Base-by-base conservation (phyloP, 768 basidiomycete genomes). In the Tricholoma saponaceum region DNA sequence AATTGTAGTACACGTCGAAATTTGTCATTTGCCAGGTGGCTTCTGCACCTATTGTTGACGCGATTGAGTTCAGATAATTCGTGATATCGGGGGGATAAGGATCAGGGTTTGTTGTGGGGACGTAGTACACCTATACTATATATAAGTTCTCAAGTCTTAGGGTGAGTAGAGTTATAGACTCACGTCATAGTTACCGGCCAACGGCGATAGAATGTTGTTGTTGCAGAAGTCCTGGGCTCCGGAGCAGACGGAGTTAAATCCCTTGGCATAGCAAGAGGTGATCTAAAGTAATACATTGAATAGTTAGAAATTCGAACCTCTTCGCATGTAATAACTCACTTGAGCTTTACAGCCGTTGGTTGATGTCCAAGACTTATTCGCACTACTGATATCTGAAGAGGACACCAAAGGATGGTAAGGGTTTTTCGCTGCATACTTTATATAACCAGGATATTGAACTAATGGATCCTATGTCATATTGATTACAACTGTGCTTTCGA, bases 191-290 rank as follows among this genome's bases (percentile, higher is more conserved):
- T 78, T 70, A 33, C 85, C 84, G 13, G 76, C 77, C 43, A 85
- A 73, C 25, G 82, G 80, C 0, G 72, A 75, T 5, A 85, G 70
- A 55, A 88, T 78, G 46, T 79, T 67, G 62, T 72, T 75, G 67
- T 86, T 85, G 72, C 86, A 88, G 72, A 68, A 83, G 49, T 63
- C 72, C 64, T 86, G 84, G 4, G 86, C 85, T 2, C 62, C 59
- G 0, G 84, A 81, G 66, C 86, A 88, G 4, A 79, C 78, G 0
- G 72, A 67, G 58, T 82, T 74, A 16, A 72, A 72, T 20, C 79
- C 80, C 1, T 69, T 72, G 56, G 74, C 74, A 65, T 86, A 74
- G 66, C 86, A 86, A 1, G 72, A 65, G 2, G 69, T 72, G 60
- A 86, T 86, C 81, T 84, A 57, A n/a, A n/a, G 16, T 23, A 30